Evolutionary conservation across 2,329 filamentous ascomycete genomes (phyloP).

Genomic region (Fusarium clavum): DNA sequence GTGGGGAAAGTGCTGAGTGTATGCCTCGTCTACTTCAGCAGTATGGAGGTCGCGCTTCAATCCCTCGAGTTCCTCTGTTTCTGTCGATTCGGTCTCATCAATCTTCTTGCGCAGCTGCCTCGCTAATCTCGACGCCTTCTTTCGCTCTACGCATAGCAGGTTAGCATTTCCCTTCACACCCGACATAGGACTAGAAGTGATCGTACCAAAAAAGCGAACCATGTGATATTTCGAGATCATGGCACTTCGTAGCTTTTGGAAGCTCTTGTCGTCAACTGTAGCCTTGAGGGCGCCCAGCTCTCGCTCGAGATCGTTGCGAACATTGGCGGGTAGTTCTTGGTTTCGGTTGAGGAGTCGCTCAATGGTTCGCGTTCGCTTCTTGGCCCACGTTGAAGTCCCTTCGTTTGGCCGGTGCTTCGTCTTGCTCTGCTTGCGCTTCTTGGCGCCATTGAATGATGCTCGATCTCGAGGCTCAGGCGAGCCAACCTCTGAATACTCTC

Average conservation of each 20-base stretch:
- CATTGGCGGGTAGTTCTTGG: constrained; percentile 73
- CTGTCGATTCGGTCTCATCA: constrained; percentile 60
- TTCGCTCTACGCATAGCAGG: constrained; percentile 67
- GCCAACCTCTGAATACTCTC: constrained; percentile 47
- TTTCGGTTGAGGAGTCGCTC: constrained; percentile 72
- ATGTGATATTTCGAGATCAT: constrained; percentile 87
- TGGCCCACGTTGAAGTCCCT: constrained; percentile 69
- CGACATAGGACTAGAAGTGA: background rate
- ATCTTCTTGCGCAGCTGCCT: constrained; percentile 74
- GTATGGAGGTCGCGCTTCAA: constrained; percentile 71
- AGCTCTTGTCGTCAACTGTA: constrained; percentile 69
- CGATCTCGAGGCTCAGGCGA: constrained; percentile 41
- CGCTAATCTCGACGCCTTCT: constrained; percentile 75
- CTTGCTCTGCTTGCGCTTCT: constrained; percentile 52
- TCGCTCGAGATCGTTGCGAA: constrained; percentile 76
- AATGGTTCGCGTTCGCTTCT: constrained; percentile 78
- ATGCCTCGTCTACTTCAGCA: constrained; percentile 79
- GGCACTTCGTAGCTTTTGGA: constrained; percentile 70
- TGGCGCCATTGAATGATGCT: constrained; percentile 38
- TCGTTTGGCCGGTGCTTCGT: constrained; percentile 58
- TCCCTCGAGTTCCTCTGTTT: constrained; percentile 64
- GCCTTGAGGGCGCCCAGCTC: constrained; percentile 75
- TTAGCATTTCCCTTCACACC: constrained; percentile 15
- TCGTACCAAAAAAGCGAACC: constrained; percentile 83
- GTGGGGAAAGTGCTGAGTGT: constrained; percentile 78